Base-by-base conservation (phyloP, 371 early-diverging fungal species). In the Aphelidium insulamus region DNA sequence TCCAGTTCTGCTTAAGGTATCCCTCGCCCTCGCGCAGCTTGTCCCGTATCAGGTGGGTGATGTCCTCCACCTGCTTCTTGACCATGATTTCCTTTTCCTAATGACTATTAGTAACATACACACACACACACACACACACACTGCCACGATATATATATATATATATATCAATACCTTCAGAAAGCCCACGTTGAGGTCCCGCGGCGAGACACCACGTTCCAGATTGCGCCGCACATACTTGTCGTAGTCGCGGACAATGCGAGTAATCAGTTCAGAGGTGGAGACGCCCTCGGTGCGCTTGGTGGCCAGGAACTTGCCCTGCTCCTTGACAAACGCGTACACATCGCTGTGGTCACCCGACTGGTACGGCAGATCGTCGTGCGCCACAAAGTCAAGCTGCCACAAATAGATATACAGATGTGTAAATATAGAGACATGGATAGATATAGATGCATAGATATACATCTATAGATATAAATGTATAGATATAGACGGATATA, bases 341-440 rank as follows among this genome's bases (percentile, higher is more conserved):
- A 92, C 82, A 54, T 97, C 97, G 28, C 73, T 73, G 11, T 59
- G 49, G 28, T 77, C 84, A 4, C 50, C 69, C 16, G 72, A 66
- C 32, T 60, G 59, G 43, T 97, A 97, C 2, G 91, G 90, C 9
- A 84, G 71, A 38, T 84, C 92, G 54, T 97, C 97, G 49, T 97
- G 97, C 12, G 90, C 88, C n/a, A 97, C 92, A 53, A 77, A 91
- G 49, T 94, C 94, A 29, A 97, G 90, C 46, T 67, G 49, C 24
- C 26, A 17, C 22, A 21, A 22, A n/a, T 4, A 33, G 5, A 26
- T 20, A 10, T 18, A 30, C 29, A 14, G 35, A 25, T 17, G 19
- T 26, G 34, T 12, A 17, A 7, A 7, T 3, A 33, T 14, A 33
- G 7, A 11, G 9, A 4, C 4, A 12, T 19, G 8, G 20, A 12